Evolutionary conservation across 495 filamentous ascomycete species (phyloP).

Genomic region (Daldinia grandis): DNA sequence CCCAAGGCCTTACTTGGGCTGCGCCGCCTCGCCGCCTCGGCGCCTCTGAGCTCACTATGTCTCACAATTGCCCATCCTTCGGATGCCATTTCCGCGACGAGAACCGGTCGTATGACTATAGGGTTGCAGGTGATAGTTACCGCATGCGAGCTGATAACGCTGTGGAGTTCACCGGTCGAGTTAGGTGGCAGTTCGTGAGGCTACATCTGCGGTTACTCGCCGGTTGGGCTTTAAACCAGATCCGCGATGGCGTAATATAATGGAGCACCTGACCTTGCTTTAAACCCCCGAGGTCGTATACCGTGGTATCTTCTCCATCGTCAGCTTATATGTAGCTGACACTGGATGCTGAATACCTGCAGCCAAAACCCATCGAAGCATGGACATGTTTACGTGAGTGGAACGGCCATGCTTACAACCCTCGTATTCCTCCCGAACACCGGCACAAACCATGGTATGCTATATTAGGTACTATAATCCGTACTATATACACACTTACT

Average conservation of each 20-base stretch:
- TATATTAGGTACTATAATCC: not conserved
- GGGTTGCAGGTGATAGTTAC: conserved; percentile 25
- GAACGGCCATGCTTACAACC: conserved; percentile 6
- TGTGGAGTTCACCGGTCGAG: conserved; percentile 32
- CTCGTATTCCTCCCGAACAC: conserved; percentile 24
- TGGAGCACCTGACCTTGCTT: conserved; percentile 28
- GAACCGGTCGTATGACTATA: conserved; percentile 29
- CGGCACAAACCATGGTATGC: conserved; percentile 14
- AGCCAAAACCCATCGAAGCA: conserved; percentile 20
- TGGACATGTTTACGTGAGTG: not conserved
- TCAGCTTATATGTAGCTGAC: conserved; percentile 19
- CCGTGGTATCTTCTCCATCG: conserved; percentile 1
- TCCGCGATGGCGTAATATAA: conserved; percentile 32
- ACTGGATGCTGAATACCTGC: conserved; percentile 18
- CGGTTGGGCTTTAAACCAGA: conserved; percentile 23
- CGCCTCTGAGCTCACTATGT: conserved; percentile 26
- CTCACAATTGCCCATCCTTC: conserved; percentile 34
- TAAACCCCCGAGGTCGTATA: conserved; percentile 27
- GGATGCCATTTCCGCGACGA: conserved; percentile 14
- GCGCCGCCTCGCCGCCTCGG: conserved; percentile 33
- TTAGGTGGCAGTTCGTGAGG: conserved; percentile 42
- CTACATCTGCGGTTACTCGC: conserved; percentile 22
- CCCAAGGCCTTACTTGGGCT: conserved; percentile 14
- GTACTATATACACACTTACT: not conserved
- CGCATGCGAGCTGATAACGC: conserved; percentile 5